Evolutionary conservation across 1,139 yeast species (phyloP).

Genomic region (Scheffersomyces parashehatae): DNA sequence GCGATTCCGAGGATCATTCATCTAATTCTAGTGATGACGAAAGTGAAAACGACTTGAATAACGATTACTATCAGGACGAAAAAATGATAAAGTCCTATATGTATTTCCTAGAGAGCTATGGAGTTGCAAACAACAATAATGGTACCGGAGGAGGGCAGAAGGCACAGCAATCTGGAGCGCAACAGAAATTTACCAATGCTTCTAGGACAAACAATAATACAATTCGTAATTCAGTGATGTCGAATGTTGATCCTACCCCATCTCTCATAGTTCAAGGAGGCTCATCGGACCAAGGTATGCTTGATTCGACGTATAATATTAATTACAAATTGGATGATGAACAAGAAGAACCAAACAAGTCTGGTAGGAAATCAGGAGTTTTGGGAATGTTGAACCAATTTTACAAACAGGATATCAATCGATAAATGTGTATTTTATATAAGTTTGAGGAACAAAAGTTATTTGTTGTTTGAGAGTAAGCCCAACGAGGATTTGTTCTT

Average conservation of each 20-base stretch:
- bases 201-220: neutral
- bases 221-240: neutral
- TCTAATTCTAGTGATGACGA: conserved; percentile 30
- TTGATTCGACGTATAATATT: conserved; percentile 29
- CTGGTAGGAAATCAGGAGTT: conserved; percentile 59
- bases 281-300: conserved; percentile 15
- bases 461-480: neutral
- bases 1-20: conserved; percentile 9
- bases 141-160: neutral
- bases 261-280: conserved; percentile 8
- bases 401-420: conserved; percentile 55
- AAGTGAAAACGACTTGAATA: conserved; percentile 35
- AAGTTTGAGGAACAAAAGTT: too few species aligned
- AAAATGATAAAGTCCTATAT: conserved; percentile 91
- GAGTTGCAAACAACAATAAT: conserved; percentile 19
- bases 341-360: conserved; percentile 22
- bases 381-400: conserved; percentile 82
- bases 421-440: conserved; percentile 3
- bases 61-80: conserved; percentile 58
- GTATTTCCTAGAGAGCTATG: conserved; percentile 84
- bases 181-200: neutral
- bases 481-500: neutral
- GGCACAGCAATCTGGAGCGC: neutral
- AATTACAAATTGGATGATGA: conserved; percentile 35
- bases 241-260: conserved; percentile 8